phyloP scores from a whole-genome alignment of 2,329 filamentous ascomycete species.

The Arthrobotrys pseudoclavata region DNA sequence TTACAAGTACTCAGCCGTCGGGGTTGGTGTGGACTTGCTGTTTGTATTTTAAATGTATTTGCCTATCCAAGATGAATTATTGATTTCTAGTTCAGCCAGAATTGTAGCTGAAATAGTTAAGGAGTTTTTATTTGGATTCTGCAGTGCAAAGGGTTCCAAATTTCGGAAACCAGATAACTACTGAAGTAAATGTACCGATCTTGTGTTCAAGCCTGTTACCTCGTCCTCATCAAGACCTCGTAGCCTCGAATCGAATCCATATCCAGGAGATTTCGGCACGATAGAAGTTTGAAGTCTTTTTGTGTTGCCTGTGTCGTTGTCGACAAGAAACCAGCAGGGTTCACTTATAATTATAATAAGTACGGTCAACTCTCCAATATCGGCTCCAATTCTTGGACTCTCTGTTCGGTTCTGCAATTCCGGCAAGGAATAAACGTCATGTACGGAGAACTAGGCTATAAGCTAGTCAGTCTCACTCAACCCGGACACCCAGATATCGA shows the following conservation, averaged over 20 bases:
- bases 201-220: too few relatives aligned
- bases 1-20: neutral
- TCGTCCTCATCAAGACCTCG: too few relatives aligned
- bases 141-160: too few relatives aligned
- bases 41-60: neutral
- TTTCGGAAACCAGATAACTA: too few relatives aligned
- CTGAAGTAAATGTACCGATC: too few relatives aligned
- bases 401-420: neutral
- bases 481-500: neutral
- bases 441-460: conserved; percentile 90
- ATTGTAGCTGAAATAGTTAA: too few relatives aligned
- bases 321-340: too few relatives aligned
- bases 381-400: neutral
- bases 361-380: neutral
- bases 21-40: neutral
- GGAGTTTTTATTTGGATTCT: too few relatives aligned
- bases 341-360: neutral
- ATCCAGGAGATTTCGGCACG: too few relatives aligned
- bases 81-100: too few relatives aligned
- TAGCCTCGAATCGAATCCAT: too few relatives aligned
- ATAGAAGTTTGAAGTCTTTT: neutral
- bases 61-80: neutral
- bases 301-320: conserved; percentile 3
- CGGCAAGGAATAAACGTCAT: conserved; percentile 68
- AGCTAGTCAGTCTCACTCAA: conserved; percentile 73